Evolutionary conservation across 2,329 filamentous ascomycete genomes (phyloP).

Genomic region (Paramyrothecium sp.): DNA sequence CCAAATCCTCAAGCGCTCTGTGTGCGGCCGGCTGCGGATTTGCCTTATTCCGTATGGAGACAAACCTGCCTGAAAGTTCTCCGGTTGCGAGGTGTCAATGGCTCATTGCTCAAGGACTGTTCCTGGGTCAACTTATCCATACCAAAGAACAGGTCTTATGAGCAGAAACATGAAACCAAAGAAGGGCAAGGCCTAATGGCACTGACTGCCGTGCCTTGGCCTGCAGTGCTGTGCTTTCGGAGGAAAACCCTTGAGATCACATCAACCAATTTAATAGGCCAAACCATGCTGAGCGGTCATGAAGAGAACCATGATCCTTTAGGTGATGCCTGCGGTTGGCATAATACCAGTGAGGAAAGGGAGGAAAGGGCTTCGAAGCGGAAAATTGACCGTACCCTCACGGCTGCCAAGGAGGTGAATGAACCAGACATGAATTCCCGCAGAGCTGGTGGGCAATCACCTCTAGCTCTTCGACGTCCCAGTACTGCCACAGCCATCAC

Average conservation of each 20-base stretch:
- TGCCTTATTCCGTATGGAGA: constrained; percentile 45
- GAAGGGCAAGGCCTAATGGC: constrained; percentile 31
- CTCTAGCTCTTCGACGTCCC: constrained; percentile 47
- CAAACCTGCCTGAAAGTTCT: constrained; percentile 49
- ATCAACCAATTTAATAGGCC: constrained; percentile 37
- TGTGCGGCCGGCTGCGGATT: constrained; percentile 36
- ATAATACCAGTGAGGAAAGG: constrained; percentile 39
- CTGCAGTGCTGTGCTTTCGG: constrained; percentile 51
- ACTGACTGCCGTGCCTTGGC: constrained; percentile 50
- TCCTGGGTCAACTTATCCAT: constrained; percentile 53
- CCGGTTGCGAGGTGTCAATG: constrained; percentile 47
- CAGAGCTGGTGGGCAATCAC: constrained; percentile 49
- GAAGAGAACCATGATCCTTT: constrained; percentile 49
- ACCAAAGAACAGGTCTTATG: constrained; percentile 40
- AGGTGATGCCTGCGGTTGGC: constrained; percentile 48
- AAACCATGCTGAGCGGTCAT: constrained; percentile 32
- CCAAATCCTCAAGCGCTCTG: constrained; percentile 51
- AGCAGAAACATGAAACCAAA: constrained; percentile 40
- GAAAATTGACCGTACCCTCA: constrained; percentile 47
- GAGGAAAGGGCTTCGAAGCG: constrained; percentile 47
- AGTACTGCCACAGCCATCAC: constrained; percentile 36
- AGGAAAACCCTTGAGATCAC: constrained; percentile 41
- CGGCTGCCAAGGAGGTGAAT: constrained; percentile 38
- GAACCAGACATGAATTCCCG: constrained; percentile 40
- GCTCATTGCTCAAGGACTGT: constrained; percentile 39